phyloP scores from a whole-genome alignment of 2,329 filamentous ascomycete genomes.

The Ophiocordyceps sinensis region DNA sequence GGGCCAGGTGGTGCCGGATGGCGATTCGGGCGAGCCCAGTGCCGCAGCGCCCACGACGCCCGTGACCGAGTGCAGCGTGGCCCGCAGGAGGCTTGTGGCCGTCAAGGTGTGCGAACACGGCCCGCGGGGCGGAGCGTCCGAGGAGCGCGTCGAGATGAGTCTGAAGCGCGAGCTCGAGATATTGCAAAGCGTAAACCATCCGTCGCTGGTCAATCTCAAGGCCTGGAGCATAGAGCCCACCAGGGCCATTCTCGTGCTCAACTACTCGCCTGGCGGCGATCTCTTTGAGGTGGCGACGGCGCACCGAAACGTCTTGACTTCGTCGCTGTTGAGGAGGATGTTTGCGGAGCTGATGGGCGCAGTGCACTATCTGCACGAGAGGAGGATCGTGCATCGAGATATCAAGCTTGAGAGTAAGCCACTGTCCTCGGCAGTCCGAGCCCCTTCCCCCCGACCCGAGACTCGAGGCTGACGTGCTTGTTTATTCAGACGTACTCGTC shows the following conservation, averaged over 20 bases:
- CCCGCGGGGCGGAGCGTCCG: slow-evolving; percentile 81
- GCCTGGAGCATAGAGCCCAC: slow-evolving; percentile 78
- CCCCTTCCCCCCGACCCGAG: not conserved
- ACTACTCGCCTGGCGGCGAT: slow-evolving; percentile 88
- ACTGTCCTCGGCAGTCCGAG: not conserved
- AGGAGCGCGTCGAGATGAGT: slow-evolving; percentile 84
- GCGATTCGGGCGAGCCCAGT: slow-evolving; percentile 15
- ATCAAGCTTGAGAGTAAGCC: slow-evolving; percentile 87
- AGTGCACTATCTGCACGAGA: slow-evolving; percentile 69
- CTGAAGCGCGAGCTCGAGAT: slow-evolving; percentile 92
- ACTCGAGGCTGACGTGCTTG: slow-evolving; percentile 1
- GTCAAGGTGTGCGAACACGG: slow-evolving; percentile 95
- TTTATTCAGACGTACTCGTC: slow-evolving; percentile 69
- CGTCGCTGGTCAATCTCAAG: slow-evolving; percentile 79
- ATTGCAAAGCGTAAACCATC: slow-evolving; percentile 74
- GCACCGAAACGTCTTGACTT: slow-evolving; percentile 51
- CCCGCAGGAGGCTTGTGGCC: slow-evolving; percentile 74
- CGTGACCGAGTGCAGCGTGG: slow-evolving; percentile 15
- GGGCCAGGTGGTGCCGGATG: slow-evolving; percentile 47
- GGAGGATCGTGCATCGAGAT: slow-evolving; percentile 86
- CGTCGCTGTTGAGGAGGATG: slow-evolving; percentile 62
- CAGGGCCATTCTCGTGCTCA: slow-evolving; percentile 71
- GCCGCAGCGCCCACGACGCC: slow-evolving; percentile 17
- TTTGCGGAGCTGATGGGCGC: slow-evolving; percentile 82
- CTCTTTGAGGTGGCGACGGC: slow-evolving; percentile 81